Base-by-base conservation (phyloP, 495 filamentous ascomycete species). In the Daldinia grandis region DNA sequence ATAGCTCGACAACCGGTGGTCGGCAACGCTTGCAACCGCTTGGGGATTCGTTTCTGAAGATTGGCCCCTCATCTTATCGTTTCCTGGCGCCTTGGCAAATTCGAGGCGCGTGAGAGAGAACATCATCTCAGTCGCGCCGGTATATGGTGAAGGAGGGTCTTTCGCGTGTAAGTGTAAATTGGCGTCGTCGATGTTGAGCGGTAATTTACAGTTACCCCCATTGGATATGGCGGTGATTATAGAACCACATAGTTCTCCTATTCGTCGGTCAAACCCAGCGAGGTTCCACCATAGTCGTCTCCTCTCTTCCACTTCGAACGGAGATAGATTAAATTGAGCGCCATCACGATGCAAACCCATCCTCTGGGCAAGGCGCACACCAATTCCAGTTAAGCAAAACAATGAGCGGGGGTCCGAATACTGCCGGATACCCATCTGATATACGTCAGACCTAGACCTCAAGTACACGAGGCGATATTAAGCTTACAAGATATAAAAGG, bases 211-310 rank as follows among this genome's bases (percentile, higher is more conserved):
- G 74, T 85, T 83, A 6, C 77, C 78, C 50, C 79, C 76, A 37
- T 74, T 80, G 50, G 79, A 88, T 69, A 83, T 76, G n/a, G 81
- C 87, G 56, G 81, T 89, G 65, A 91, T 84, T 27, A 86, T 85
- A 70, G 87, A 89, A 30, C 90, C 90, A 27, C 88, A 86, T 37
- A 91, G 85, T 71, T 90, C 89, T 19, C 84, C 85, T 8, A 88
- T 83, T 37, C 89, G 85, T 47, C 84, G 82, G 71, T 94, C 91
- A 17, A 92, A 83, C 21, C 86, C 79, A 59, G 87, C 85, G 7
- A 92, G 78, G 71, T 90, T 89, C 89, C 90, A 92, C 91, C 91
- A 93, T 4, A 93, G 74, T 21, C 90, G 82, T 54, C 90, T 79
- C 17, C 91, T 82, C 76, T 88, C 85, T 77, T 93, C 91, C 2